phyloP scores from a whole-genome alignment of 352 stramenopile genomes.

The Globisporangium nagaii region DNA sequence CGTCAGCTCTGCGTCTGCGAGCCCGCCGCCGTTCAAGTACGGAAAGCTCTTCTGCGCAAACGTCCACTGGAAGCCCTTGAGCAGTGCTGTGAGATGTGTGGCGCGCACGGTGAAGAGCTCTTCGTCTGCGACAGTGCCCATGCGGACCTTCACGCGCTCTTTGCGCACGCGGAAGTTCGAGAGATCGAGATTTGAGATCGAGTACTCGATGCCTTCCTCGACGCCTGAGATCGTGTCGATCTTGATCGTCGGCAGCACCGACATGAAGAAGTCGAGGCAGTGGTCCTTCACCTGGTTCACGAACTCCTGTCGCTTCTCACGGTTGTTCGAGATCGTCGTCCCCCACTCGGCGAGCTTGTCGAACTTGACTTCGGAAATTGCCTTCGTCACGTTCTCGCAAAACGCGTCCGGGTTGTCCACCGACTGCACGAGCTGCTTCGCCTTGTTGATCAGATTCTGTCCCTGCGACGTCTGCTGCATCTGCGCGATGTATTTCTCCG shows the following conservation, averaged over 20 bases:
- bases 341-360: slow-evolving; percentile 69
- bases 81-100: slow-evolving; percentile 64
- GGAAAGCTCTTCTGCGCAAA: slow-evolving; percentile 84
- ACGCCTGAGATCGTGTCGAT: slow-evolving; percentile 75
- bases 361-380: slow-evolving; percentile 59
- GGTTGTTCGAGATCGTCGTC: slow-evolving; percentile 48
- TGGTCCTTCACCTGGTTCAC: slow-evolving; percentile 79
- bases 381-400: slow-evolving; percentile 65
- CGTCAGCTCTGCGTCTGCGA: slow-evolving; percentile 64
- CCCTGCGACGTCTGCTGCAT: slow-evolving; percentile 70
- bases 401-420: slow-evolving; percentile 73
- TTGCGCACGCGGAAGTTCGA: slow-evolving; percentile 84
- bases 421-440: slow-evolving; percentile 62
- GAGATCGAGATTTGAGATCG: slow-evolving; percentile 71
- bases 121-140: slow-evolving; percentile 75
- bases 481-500: slow-evolving; percentile 62
- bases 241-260: slow-evolving; percentile 77
- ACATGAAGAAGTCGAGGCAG: slow-evolving; percentile 84
- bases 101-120: slow-evolving; percentile 76
- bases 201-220: slow-evolving; percentile 75
- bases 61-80: slow-evolving; percentile 84
- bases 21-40: slow-evolving; percentile 75
- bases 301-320: slow-evolving; percentile 70
- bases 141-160: slow-evolving; percentile 78
- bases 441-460: slow-evolving; percentile 58